phyloP scores from a whole-genome alignment of 306 rosid species.

The Gastrolobium villosum region DNA sequence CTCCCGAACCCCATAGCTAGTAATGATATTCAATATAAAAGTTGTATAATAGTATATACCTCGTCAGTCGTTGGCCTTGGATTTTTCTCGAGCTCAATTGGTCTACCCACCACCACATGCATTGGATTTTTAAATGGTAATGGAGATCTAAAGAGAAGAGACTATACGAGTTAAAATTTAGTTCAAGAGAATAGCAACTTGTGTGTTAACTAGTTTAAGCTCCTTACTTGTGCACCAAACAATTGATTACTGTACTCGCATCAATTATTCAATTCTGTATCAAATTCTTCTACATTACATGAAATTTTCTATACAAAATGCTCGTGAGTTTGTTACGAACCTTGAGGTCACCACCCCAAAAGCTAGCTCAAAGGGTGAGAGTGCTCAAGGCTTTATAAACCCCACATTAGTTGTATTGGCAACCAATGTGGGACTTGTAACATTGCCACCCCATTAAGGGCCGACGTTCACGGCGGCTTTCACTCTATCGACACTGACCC shows the following conservation, averaged over 20 bases:
- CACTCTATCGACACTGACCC: too few relatives aligned
- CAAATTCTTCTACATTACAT: not conserved
- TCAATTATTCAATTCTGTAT: slow-evolving; percentile 11
- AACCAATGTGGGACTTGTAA: too few relatives aligned
- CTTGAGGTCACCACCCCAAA: too few relatives aligned
- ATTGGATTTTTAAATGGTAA: slow-evolving; percentile 80
- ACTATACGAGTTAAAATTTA: slow-evolving; percentile 1
- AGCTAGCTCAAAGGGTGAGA: too few relatives aligned
- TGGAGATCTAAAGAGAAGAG: slow-evolving; percentile 71
- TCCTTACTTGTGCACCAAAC: not conserved
- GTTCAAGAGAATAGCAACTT: not conserved
- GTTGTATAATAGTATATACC: slow-evolving; percentile 42
- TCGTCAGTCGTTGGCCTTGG: slow-evolving; percentile 75
- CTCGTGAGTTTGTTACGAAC: too few relatives aligned
- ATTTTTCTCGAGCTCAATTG: slow-evolving; percentile 78
- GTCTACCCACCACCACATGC: slow-evolving; percentile 94
- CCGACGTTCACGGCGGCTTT: too few relatives aligned
- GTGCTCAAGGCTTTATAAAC: too few relatives aligned
- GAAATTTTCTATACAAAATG: not conserved
- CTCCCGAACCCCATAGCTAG: not conserved
- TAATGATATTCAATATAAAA: slow-evolving; percentile 7
- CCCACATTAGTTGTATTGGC: too few relatives aligned
- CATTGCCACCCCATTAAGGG: too few relatives aligned
- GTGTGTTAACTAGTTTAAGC: not conserved
- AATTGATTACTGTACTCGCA: not conserved